These are phyloP conservation scores for Fusarium tupiense DNA, from an alignment of 2,329 filamentous ascomycete genomes.

Conservation along the genomic window DNA sequence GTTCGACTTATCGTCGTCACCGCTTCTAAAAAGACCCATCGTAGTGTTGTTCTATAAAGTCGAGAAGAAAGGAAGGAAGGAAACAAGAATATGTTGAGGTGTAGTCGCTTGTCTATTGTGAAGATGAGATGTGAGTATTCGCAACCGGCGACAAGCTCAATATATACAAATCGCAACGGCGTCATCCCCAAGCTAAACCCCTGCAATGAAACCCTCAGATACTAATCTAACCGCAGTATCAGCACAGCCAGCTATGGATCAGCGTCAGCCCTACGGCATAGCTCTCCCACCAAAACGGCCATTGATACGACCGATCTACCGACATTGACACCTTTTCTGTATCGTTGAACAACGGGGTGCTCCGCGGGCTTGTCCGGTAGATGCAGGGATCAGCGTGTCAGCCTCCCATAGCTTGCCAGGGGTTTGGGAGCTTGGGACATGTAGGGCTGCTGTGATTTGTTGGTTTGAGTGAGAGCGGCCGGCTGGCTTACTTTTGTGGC, in stretches of 20 bases:
- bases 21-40: background rate
- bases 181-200: background rate
- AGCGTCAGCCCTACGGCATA: background rate
- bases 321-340: background rate
- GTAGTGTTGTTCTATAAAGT: background rate
- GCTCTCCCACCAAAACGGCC: background rate
- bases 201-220: background rate
- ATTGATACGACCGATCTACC: background rate
- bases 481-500: background rate
- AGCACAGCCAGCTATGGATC: background rate
- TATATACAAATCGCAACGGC: background rate
- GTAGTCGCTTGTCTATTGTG: background rate
- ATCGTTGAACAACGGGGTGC: background rate
- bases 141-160: background rate
- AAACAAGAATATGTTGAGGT: background rate
- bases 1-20: background rate
- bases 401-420: background rate
- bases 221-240: background rate
- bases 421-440: background rate
- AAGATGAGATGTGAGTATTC: background rate
- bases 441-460: background rate
- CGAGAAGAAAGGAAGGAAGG: rapidly evolving
- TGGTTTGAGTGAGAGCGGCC: background rate
- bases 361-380: background rate
- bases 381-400: background rate